These are phyloP conservation scores for Fragaria iinumae DNA, from an alignment of 306 rosid species.

Conservation along the genomic window DNA sequence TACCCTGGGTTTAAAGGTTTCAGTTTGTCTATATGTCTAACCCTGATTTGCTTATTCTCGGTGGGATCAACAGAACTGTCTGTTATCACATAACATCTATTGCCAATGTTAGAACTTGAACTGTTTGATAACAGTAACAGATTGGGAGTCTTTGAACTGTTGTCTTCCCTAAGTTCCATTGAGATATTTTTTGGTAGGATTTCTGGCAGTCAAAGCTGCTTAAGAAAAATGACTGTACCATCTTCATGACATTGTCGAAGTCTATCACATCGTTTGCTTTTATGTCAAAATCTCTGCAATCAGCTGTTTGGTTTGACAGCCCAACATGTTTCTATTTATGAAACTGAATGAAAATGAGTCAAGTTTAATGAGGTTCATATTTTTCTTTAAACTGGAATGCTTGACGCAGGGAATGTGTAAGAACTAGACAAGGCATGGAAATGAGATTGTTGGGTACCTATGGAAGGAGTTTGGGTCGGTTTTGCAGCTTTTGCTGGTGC, in stretches of 20 bases:
- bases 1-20: background rate
- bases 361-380: background rate
- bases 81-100: background rate
- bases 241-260: background rate
- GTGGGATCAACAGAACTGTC: background rate
- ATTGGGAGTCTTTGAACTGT: background rate
- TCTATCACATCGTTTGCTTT: constrained; percentile 12
- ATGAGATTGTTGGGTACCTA: constrained; percentile 1
- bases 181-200: background rate
- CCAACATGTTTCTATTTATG: constrained; percentile 8
- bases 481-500: background rate
- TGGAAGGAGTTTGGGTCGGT: background rate
- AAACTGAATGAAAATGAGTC: background rate
- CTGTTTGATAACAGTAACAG: background rate
- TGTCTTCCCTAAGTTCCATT: background rate
- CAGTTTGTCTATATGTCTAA: background rate
- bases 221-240: background rate
- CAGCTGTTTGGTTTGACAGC: background rate
- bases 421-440: background rate
- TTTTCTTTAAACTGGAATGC: background rate
- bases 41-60: background rate
- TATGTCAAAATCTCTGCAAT: background rate
- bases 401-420: constrained; percentile 11
- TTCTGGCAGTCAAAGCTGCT: background rate
- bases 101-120: background rate